Evolutionary conservation across 306 rosid genomes (phyloP), one percentile per base, ranked within the genome.

Genomic region (Casuarina equisetifolia): DNA sequence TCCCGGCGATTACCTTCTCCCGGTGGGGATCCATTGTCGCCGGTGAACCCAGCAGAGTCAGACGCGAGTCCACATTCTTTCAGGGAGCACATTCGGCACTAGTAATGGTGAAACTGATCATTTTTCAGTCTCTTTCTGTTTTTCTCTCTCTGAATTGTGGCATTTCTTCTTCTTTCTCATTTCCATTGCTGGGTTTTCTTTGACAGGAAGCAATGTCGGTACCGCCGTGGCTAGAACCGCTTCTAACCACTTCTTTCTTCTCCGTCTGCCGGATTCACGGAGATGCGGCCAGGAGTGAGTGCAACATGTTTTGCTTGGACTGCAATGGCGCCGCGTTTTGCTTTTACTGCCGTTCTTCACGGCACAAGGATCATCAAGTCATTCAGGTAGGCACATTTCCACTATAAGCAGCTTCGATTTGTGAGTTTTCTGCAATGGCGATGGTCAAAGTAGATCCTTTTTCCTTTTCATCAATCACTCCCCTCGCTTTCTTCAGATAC

Each of bases 271-370:
- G 86, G 45, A 85, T 85, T 68, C 99, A 95, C 44, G 83, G 92
- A 8, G 94, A 90, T 75, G 90, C 91, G 2, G 90, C 96, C 0
- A 78, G 97, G 48, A 90, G 92, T 38, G 99, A 95, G 54, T 86
- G 97, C 78, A 95, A 95, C 82, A 95, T 95, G 99, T 95, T 85
- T 68, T 95, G 97, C 76, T 72, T 95, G 5, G 99, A 95, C 66
- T 95, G 99, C 79, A 82, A 86, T 49, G 82, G 73, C 42, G 95
- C 80, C 43, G 91, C 97, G 5, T 95, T 95, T 76, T 95, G 99
- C 90, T 91, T 92, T 53, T 95, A 92, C 54, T 95, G 99, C 81
- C 93, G 97, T 43, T 92, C 99, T 7, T 87, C 97, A 2, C 74
- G 85, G 51, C 99, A 95, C 92, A 89, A 90, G 68, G 97, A 91